Base-by-base conservation (phyloP, 768 basidiomycete species). In the Lenzites betulinus region DNA sequence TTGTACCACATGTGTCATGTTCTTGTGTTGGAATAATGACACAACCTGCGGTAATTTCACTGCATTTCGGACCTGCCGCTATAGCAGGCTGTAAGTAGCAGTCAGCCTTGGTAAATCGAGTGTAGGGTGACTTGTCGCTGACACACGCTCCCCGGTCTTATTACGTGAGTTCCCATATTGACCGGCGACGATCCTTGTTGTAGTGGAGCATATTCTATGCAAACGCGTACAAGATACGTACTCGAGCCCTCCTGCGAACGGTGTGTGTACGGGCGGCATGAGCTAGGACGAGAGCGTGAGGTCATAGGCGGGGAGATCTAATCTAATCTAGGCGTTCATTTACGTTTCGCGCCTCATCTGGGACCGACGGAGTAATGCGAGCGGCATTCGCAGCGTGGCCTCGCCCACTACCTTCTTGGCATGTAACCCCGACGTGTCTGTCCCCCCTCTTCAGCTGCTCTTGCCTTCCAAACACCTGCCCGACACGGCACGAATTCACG, bases 311-410 rank as follows among this genome's bases (percentile, higher is more conserved):
- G 35, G 11, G 26, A 20, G 53, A 65, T 65, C 64, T 65, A 59
- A 65, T 65, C 64, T 65, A 59, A 64, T 62, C 62, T 54, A 15
- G 51, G 35, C 5, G 51, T 35, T 44, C 42, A 13, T 54, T 62
- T 58, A 64, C 60, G 64, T 64, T 43, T 33, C 43, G 28, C 8
- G 12, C 41, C 18, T 51, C 53, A 51, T 50, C 59, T 39, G n/a
- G 33, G 33, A 30, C 42, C 46, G 22, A 39, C 54, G 42, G 51
- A 48, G 38, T 44, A 46, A 35, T 54, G 22, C 43, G 36, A 46
- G 44, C 42, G 47, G 47, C 44, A 53, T 42, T 15, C 25, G 23
- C 47, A 15, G 41, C 47, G 48, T 48, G 51, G 43, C 33, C 51
- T 53, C 54, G 23, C 38, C 58, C 55, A 23, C 22, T 22, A 30